Evolutionary conservation across 2,329 filamentous ascomycete genomes (phyloP), one percentile per base, ranked within the genome.

Genomic region (Curvularia sp.): DNA sequence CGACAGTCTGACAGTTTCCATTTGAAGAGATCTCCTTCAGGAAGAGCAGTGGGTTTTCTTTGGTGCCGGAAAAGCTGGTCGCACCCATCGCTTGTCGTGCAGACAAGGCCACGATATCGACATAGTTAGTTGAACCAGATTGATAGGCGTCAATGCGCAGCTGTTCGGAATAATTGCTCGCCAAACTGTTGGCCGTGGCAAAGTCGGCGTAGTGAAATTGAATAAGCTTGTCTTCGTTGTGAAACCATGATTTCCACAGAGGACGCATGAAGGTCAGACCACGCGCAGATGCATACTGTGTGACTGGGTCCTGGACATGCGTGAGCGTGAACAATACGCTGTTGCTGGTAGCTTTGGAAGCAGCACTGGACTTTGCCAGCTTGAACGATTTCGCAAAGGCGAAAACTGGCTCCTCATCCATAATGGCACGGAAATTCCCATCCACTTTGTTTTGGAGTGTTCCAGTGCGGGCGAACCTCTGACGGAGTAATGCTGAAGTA

Each of bases 1-100:
- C 91, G 10, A 95, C 89, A 0, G 91, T 95, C 73, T 95, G 91
- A 75, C 88, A 88, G 69, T 96, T 94, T 3, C 91, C 91, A 67
- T 94, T 90, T 2, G 89, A 93, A 1, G 90, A 92, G 55, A 95
- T 94, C 74, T 95, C 92, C 73, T 95, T 95, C 59, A 94, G 79
- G 77, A 95, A 95, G 21, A 95, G 76, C 41, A 94, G 83, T 0
- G 90, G 89, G 61, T 87, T 82, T 3, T 92, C 85, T 3, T 86
- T 84, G 19, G 90, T 90, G 42, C 90, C 86, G 6, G 89, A 85
- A 71, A 93, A 90, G 63, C 88, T 88, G 2, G 89, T 92, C 1
- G 89, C 91, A 6, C 91, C 92, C 72, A 95, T 83, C 13, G 92
- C 89, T 72, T 96, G 92, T 45, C 92, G 86, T 49, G 91, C 91